A percentile compares a stretch with the other conserved stretches of the same genome.
These are phyloP conservation scores for Ustilago shanxiensis DNA, from an alignment of 1,284 basidiomycete genomes.

Conservation along the genomic window DNA sequence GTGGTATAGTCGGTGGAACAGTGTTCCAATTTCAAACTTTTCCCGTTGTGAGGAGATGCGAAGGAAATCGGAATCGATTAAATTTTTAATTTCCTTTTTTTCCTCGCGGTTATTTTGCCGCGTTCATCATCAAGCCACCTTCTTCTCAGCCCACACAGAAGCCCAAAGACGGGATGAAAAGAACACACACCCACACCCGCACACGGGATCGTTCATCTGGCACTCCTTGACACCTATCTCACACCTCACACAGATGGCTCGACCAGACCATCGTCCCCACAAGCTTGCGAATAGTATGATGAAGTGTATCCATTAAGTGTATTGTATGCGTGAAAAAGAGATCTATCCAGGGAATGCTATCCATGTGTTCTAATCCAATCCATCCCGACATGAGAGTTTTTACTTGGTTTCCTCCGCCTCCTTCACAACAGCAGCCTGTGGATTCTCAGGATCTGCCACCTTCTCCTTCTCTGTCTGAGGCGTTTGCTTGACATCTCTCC, in stretches of 20 bases:
- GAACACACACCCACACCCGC: too few relatives aligned
- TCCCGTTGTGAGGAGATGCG: too few relatives aligned
- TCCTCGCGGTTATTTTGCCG: too few relatives aligned
- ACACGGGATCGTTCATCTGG: slow-evolving; percentile 9
- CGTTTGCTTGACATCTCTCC: slow-evolving; percentile 32
- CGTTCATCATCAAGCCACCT: slow-evolving; percentile 1
- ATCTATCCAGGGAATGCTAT: background rate
- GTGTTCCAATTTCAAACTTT: too few relatives aligned
- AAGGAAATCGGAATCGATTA: too few relatives aligned
- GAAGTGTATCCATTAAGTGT: background rate
- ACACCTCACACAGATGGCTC: background rate
- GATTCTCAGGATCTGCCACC: slow-evolving; percentile 27
- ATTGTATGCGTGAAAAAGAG: background rate
- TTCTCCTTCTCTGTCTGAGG: slow-evolving; percentile 29
- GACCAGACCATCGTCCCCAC: too few relatives aligned
- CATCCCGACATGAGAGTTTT: too few relatives aligned
- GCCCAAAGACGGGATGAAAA: background rate
- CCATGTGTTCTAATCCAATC: background rate
- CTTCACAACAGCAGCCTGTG: background rate
- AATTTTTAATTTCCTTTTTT: too few relatives aligned
- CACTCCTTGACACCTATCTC: slow-evolving; percentile 1
- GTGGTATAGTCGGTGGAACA: too few relatives aligned
- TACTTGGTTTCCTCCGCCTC: slow-evolving; percentile 1
- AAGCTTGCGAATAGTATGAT: background rate
- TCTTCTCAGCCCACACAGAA: background rate